phyloP scores from a whole-genome alignment of 2,329 filamentous ascomycete genomes.

The Arachnomyces sp. region DNA sequence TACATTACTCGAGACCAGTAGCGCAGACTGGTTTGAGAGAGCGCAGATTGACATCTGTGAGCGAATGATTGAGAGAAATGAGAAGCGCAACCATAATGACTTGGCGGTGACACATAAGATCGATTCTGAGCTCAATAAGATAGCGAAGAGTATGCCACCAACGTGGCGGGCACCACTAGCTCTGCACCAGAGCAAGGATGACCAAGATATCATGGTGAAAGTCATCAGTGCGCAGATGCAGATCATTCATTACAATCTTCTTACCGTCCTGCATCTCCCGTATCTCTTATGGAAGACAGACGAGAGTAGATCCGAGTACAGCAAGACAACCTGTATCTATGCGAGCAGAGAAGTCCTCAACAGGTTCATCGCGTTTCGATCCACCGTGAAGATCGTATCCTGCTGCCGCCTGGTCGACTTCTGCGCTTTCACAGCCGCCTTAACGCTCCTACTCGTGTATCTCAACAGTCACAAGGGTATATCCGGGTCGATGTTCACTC shows the following conservation, averaged over 20 bases:
- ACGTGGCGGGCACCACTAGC: slow-evolving; percentile 28
- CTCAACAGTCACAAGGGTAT: no score
- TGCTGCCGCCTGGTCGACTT: slow-evolving; percentile 22
- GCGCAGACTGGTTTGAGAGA: slow-evolving; percentile 37
- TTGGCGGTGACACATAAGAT: slow-evolving; percentile 39
- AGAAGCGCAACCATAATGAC: slow-evolving; percentile 22
- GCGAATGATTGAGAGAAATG: slow-evolving; percentile 44
- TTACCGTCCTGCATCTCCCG: slow-evolving; percentile 48
- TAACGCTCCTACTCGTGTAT: slow-evolving; percentile 20
- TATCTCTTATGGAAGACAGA: slow-evolving; percentile 40
- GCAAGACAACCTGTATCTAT: slow-evolving; percentile 41
- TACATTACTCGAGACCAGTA: slow-evolving; percentile 15
- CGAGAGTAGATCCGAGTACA: slow-evolving; percentile 39
- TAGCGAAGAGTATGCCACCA: slow-evolving; percentile 31
- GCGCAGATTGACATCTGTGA: slow-evolving; percentile 36
- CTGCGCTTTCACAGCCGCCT: slow-evolving; percentile 18
- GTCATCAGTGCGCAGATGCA: no score
- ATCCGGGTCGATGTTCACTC: slow-evolving; percentile 23
- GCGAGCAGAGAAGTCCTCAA: slow-evolving; percentile 45
- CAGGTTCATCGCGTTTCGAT: slow-evolving; percentile 42
- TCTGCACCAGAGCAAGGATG: slow-evolving; percentile 16
- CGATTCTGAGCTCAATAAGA: slow-evolving; percentile 36
- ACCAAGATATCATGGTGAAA: slow-evolving; percentile 27
- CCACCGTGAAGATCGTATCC: slow-evolving; percentile 17
- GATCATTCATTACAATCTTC: slow-evolving; percentile 43